phyloP scores from a whole-genome alignment of 2,329 filamentous ascomycete genomes.

The Canariomyces notabilis region DNA sequence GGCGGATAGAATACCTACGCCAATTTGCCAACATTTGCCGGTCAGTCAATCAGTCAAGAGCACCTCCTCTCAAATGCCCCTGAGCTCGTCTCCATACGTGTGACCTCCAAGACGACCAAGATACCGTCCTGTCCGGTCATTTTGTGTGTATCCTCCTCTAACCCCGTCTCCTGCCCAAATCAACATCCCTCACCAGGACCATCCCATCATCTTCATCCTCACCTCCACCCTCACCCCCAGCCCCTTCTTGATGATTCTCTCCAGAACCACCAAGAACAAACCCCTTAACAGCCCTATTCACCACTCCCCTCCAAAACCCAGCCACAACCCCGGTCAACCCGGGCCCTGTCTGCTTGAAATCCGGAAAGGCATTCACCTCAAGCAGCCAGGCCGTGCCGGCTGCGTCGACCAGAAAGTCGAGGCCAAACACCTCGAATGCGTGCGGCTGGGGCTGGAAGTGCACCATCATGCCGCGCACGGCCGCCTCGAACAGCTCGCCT shows the following conservation, averaged over 20 bases:
- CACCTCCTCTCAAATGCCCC: too few species aligned
- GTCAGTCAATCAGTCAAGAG: too few species aligned
- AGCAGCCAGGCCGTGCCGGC: slow-evolving; percentile 65
- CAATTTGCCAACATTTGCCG: too few species aligned
- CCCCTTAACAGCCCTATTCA: slow-evolving; percentile 59
- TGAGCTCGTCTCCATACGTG: too few species aligned
- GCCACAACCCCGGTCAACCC: slow-evolving; percentile 67
- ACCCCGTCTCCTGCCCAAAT: slow-evolving; percentile 44
- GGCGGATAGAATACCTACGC: too few species aligned
- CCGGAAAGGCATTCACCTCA: slow-evolving; percentile 93
- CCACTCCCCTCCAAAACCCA: slow-evolving; percentile 70
- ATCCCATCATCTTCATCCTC: slow-evolving; percentile 36
- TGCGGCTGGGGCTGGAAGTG: slow-evolving; percentile 89
- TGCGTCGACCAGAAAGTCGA: slow-evolving; percentile 81
- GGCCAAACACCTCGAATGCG: slow-evolving; percentile 85
- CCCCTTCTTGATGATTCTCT: slow-evolving; percentile 8
- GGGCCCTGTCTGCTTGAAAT: slow-evolving; percentile 86
- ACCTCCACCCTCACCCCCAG: slow-evolving; percentile 23
- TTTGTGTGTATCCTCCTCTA: too few species aligned
- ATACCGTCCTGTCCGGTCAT: too few species aligned
- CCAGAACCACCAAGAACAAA: slow-evolving; percentile 53
- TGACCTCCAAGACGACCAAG: too few species aligned
- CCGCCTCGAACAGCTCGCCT: slow-evolving; percentile 78
- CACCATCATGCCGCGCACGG: slow-evolving; percentile 73
- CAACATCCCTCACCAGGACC: slow-evolving; percentile 49